Evolutionary conservation across 2,329 filamentous ascomycete genomes (phyloP).

Genomic region (Botrytis medusae): DNA sequence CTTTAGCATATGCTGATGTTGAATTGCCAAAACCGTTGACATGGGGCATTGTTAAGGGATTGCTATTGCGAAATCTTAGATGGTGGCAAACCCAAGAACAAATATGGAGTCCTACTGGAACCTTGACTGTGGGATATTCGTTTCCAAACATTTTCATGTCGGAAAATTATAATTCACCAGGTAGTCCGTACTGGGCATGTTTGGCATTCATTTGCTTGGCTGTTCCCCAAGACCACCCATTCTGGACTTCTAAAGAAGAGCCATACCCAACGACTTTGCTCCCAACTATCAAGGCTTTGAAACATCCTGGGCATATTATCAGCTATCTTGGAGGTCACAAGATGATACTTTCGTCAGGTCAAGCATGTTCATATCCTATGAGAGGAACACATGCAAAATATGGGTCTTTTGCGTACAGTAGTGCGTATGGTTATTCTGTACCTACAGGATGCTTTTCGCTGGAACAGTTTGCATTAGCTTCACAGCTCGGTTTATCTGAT

Average conservation of each 20-base stretch:
- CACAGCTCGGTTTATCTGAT: conserved; percentile 72
- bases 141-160: conserved; percentile 80
- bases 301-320: conserved; percentile 72
- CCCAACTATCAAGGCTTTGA: conserved; percentile 59
- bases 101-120: conserved; percentile 74
- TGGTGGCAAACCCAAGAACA: conserved; percentile 77
- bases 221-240: conserved; percentile 67
- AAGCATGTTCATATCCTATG: conserved; percentile 80
- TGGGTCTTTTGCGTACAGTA: conserved; percentile 75
- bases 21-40: conserved; percentile 70
- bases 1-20: conserved; percentile 72
- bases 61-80: conserved; percentile 70
- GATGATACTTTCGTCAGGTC: conserved; percentile 72
- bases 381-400: conserved; percentile 82
- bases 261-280: conserved; percentile 55
- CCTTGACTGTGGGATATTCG: conserved; percentile 71
- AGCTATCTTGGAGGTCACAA: conserved; percentile 71
- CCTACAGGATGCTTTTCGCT: conserved; percentile 73
- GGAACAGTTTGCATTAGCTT: conserved; percentile 74
- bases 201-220: conserved; percentile 74
- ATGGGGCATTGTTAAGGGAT: conserved; percentile 77
- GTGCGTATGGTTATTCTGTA: conserved; percentile 74
- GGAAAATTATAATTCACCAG: conserved; percentile 81
- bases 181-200: conserved; percentile 73
- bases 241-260: conserved; percentile 71